Percentiles rank a stretch among this genome's conserved stretches.
Conservation (phyloP, 306 rosid genomes). For the Cucumis cinereus region DNA sequence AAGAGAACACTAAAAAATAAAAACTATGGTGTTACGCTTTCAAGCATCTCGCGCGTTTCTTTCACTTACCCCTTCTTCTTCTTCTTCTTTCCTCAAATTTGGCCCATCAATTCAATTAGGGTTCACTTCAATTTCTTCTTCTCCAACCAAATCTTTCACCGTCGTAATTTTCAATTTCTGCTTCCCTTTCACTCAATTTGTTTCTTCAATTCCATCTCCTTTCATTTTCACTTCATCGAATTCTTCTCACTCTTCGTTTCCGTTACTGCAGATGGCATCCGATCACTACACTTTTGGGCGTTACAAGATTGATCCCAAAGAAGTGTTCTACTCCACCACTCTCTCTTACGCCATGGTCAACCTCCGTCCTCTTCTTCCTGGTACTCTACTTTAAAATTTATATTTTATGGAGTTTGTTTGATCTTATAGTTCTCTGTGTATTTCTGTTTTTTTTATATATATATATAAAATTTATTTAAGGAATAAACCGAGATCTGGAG, state of each 20-base stretch:
- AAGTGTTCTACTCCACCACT: constrained; percentile 58
- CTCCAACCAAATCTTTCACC: neutral
- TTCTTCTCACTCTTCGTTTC: neutral
- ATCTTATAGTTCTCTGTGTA: neutral
- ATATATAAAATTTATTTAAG: too few relatives aligned
- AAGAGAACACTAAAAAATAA: neutral
- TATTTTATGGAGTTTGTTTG: too few relatives aligned
- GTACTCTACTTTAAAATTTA: constrained; percentile 15
- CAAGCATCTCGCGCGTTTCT: neutral
- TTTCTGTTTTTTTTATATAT: too few relatives aligned
- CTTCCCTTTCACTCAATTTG: neutral
- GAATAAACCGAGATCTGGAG: neutral
- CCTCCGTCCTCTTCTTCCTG: constrained; percentile 86
- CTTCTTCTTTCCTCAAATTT: neutral
- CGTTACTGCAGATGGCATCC: constrained; percentile 38
- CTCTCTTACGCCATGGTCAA: constrained; percentile 82
- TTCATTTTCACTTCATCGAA: neutral
- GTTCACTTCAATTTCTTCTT: neutral
- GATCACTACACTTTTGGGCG: constrained; percentile 52
- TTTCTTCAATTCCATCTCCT: neutral
- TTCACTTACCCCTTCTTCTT: neutral
- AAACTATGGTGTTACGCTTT: neutral
- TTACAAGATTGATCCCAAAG: constrained; percentile 51
- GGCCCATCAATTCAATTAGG: neutral
- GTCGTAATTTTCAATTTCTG: neutral